Percentiles rank a stretch among this genome's conserved stretches.
phyloP scores from a whole-genome alignment of 2,329 filamentous ascomycete genomes.

The Magnaporthiopsis rhizophila region DNA sequence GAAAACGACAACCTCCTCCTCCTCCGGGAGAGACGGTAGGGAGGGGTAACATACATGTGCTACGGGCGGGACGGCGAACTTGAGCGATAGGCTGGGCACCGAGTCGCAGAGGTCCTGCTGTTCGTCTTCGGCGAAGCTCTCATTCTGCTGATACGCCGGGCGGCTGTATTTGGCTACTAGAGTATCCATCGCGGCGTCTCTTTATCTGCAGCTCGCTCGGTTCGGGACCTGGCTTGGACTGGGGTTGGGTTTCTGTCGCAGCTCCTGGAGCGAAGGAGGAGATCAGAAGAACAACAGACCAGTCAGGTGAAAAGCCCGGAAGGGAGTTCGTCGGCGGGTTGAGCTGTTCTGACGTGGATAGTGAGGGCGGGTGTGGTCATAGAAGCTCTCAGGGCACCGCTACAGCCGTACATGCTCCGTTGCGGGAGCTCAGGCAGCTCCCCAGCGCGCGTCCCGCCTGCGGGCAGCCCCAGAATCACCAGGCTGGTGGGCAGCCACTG shows the following conservation, averaged over 20 bases:
- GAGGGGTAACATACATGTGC: conserved; percentile 58
- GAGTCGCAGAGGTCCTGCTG: conserved; percentile 65
- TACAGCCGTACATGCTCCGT: not conserved
- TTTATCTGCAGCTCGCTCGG: conserved; percentile 3
- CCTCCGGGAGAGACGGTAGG: too few species aligned
- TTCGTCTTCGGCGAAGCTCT: conserved; percentile 64
- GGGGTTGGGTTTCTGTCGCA: not conserved
- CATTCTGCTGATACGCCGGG: conserved; percentile 62
- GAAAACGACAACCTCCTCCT: not conserved
- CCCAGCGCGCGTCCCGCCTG: conserved; percentile 3
- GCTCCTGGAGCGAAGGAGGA: not conserved
- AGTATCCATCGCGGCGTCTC: conserved; percentile 65
- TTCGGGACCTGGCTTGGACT: not conserved
- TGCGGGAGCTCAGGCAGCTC: conserved; percentile 6
- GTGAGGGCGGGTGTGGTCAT: not conserved
- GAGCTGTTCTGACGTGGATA: not conserved
- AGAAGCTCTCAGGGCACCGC: not conserved
- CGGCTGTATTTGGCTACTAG: conserved; percentile 89
- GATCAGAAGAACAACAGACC: not conserved
- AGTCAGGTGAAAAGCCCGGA: not conserved
- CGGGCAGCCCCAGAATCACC: not conserved
- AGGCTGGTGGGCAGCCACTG: too few species aligned
- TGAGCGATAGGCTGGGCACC: conserved; percentile 72
- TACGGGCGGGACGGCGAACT: conserved; percentile 91
- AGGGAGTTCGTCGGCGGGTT: not conserved